A percentile compares a stretch with the other conserved stretches of the same genome.
Conservation (phyloP, 2,329 filamentous ascomycete genomes). For the Aspergillus novofumigatus region DNA sequence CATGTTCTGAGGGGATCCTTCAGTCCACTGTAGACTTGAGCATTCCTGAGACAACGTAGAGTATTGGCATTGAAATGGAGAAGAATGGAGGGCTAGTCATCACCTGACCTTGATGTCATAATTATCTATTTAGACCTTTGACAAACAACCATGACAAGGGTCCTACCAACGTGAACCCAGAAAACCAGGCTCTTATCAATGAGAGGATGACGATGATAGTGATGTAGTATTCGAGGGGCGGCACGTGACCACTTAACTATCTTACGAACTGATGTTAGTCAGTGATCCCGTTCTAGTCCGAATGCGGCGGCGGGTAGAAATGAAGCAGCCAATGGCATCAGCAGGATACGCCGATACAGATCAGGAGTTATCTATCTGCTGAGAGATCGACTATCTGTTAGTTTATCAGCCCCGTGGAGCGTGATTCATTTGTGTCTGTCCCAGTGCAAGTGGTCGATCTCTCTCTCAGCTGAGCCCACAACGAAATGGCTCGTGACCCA, state of each 20-base stretch:
- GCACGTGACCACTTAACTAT: neutral
- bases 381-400: neutral
- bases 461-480: neutral
- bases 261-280: neutral
- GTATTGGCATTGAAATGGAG: too few species aligned
- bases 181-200: too few species aligned
- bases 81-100: neutral
- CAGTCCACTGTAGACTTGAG: neutral
- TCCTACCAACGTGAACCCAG: neutral
- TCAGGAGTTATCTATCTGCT: neutral
- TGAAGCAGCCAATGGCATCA: neutral
- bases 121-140: neutral
- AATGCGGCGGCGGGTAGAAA: neutral
- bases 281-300: neutral
- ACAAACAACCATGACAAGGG: neutral
- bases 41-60: too few species aligned
- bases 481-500: constrained; percentile 7
- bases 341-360: neutral
- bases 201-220: neutral
- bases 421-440: neutral
- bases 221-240: neutral
- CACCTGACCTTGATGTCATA: neutral
- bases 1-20: neutral
- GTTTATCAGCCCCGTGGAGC: neutral
- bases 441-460: neutral